Conservation (phyloP, 2,329 filamentous ascomycete genomes). For the Didymella pomorum region DNA sequence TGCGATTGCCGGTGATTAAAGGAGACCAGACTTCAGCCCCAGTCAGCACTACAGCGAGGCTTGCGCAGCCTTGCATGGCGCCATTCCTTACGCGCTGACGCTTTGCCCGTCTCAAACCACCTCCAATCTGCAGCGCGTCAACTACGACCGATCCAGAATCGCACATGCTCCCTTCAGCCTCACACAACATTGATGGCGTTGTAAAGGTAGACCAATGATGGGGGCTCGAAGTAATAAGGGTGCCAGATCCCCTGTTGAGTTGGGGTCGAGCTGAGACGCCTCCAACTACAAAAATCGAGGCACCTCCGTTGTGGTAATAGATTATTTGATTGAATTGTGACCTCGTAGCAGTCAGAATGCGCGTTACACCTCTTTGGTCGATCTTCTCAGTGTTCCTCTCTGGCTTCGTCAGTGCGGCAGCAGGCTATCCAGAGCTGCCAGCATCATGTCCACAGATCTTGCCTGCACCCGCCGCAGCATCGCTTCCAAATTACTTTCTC, state of each 20-base stretch:
- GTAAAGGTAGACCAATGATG: not conserved
- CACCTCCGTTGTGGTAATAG: no score
- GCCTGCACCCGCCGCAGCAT: conserved; percentile 8
- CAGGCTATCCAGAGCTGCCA: conserved; percentile 1
- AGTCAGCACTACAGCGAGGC: conserved; percentile 18
- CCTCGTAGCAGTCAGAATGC: not conserved
- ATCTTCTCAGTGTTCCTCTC: not conserved
- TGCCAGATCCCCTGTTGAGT: not conserved
- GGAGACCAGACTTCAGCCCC: conserved; percentile 4
- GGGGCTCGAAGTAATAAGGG: not conserved
- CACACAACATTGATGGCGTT: conserved; percentile 11
- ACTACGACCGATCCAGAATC: not conserved
- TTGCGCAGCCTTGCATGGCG: conserved; percentile 11
- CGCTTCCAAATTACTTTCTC: conserved; percentile 12
- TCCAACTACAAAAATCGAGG: not conserved
- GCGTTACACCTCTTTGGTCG: not conserved
- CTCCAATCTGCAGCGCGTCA: not conserved
- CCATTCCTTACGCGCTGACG: conserved; percentile 1
- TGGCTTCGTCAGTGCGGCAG: not conserved
- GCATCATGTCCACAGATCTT: conserved; percentile 17
- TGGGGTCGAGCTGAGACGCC: not conserved
- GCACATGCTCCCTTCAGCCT: conserved; percentile 1
- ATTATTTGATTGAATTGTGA: not conserved
- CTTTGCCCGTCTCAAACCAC: not conserved
- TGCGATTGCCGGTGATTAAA: not conserved